Conservation (phyloP, 177 flowering plant genomes). For the Vitis hybrid region DNA sequence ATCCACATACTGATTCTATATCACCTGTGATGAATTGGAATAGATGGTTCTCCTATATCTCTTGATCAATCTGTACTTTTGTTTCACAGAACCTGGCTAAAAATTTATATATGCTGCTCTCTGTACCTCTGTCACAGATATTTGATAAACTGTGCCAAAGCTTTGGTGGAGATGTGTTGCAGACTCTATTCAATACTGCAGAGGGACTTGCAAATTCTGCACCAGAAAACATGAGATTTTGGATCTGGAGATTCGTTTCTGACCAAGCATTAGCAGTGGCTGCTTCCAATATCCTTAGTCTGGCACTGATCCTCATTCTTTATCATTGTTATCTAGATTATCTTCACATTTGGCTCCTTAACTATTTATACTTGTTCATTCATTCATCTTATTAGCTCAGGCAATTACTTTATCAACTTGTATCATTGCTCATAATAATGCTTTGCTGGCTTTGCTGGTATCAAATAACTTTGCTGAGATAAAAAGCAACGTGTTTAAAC, state of each 20-base stretch:
- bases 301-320: background rate
- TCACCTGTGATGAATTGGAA: too few relatives aligned
- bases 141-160: slow-evolving; percentile 94
- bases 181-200: slow-evolving; percentile 81
- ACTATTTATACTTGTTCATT: slow-evolving; percentile 75
- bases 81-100: background rate
- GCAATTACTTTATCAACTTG: slow-evolving; percentile 94
- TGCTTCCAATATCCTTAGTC: slow-evolving; percentile 89
- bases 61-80: too few relatives aligned
- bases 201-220: slow-evolving; percentile 77
- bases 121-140: slow-evolving; percentile 41
- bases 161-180: slow-evolving; percentile 87
- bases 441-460: slow-evolving; percentile 86
- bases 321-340: background rate
- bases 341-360: slow-evolving; percentile 46
- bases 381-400: slow-evolving; percentile 93
- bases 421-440: slow-evolving; percentile 96
- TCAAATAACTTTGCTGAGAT: slow-evolving; percentile 98
- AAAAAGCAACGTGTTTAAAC: slow-evolving; percentile 95
- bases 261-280: slow-evolving; percentile 75
- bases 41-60: too few relatives aligned
- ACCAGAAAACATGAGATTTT: slow-evolving; percentile 55
- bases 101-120: background rate
- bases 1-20: too few relatives aligned
- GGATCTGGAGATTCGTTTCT: slow-evolving; percentile 66